Base-by-base conservation (phyloP, 352 stramenopile genomes). In the Phytophthora gonapodyides region DNA sequence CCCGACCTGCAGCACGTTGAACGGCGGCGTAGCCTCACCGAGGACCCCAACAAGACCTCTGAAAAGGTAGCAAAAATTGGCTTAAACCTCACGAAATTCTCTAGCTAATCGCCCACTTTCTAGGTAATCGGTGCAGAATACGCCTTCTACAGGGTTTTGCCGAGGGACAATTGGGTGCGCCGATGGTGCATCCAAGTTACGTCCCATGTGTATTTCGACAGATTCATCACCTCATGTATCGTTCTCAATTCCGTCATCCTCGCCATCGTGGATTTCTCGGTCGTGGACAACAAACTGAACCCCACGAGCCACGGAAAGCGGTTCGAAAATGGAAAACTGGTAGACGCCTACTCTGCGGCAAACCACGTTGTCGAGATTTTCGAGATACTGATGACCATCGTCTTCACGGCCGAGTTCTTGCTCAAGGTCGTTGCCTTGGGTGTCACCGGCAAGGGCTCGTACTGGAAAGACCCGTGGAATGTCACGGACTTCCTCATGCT, bases 401-500 rank as follows among this genome's bases (percentile, higher is more conserved):
- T 97, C 12, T 98, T 98, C 64, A 78, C 84, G 0, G 30, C 84
- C 1, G 93, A 98, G 55, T 84, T 80, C 16, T 27, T 83, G 9
- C 58, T 98, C 11, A 98, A 97, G 59, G 87, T 98, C 44, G 60
- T 97, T 13, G 86, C 87, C 0, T 73, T 96, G 57, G 91, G 91
- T 0, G 88, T 91, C n/a, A 21, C 78, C 5, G 60, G 68, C 4
- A 61, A 82, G 16, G 76, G 86, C 2, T 76, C 72, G 16, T 97
- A 97, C 59, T 61, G 94, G 0, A 61, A 71, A 1, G 86, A 98
- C 57, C 62, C 73, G 2, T 98, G 89, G 91, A 98, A 98, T 48
- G 61, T 89, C 13, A 67, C 97, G 11, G 91, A 98, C 60, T 98
- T 97, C 52, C 57, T 95, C 27, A 87, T 97, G 46, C 88, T 98